A percentile compares a stretch with the other conserved stretches of the same genome.
phyloP scores from a whole-genome alignment of 1,139 yeast species.

The Martiniozyma asiatica region DNA sequence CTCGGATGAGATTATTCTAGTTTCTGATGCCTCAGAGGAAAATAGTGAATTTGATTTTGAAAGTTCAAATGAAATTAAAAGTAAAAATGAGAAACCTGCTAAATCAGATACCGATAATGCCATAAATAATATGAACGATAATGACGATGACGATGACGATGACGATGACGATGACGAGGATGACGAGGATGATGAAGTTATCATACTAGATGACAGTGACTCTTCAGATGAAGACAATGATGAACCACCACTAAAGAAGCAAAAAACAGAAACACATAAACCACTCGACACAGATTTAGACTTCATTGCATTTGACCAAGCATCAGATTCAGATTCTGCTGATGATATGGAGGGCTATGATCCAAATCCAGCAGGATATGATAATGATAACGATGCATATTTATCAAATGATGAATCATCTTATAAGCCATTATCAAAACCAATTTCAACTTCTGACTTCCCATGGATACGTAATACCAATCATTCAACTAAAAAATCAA shows the following conservation, averaged over 20 bases:
- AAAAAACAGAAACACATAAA: constrained; percentile 14
- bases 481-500: constrained; percentile 61
- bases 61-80: neutral
- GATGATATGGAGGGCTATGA: constrained; percentile 12
- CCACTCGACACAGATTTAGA: constrained; percentile 31
- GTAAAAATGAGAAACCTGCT: neutral
- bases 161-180: constrained; percentile 3
- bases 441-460: constrained; percentile 29
- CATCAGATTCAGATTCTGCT: constrained; percentile 26
- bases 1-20: constrained; percentile 8
- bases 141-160: constrained; percentile 2
- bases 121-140: constrained; percentile 1
- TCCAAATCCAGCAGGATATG: constrained; percentile 8
- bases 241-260: constrained; percentile 7
- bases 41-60: constrained; percentile 4
- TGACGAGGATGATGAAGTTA: constrained; percentile 5
- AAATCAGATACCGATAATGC: constrained; percentile 2
- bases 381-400: constrained; percentile 21
- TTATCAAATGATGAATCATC: constrained; percentile 22
- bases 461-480: constrained; percentile 80
- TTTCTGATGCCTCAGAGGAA: constrained; percentile 9
- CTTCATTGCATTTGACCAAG: constrained; percentile 49
- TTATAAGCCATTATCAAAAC: constrained; percentile 18
- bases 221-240: constrained; percentile 2
- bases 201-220: neutral